These are phyloP conservation scores for Ambrosia hybrid DNA, from an alignment of 140 eudicot species.

Conservation along the genomic window DNA sequence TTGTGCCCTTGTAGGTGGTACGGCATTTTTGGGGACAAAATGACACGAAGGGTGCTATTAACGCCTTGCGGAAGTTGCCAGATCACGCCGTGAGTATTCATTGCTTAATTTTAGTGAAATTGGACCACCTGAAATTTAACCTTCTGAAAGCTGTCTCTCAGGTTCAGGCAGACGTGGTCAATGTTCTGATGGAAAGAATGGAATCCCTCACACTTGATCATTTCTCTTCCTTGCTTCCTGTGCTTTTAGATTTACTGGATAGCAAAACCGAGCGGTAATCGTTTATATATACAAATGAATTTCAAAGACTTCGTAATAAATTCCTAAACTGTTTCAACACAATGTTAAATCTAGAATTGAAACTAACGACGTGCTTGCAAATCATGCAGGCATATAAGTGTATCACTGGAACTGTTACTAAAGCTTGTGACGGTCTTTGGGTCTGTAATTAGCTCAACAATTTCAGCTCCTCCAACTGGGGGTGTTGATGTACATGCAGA, in stretches of 20 bases:
- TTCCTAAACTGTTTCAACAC: background rate
- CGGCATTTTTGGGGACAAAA: slow-evolving; percentile 86
- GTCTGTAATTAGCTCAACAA: slow-evolving; percentile 60
- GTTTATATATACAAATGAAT: background rate
- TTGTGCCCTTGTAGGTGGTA: slow-evolving; percentile 57
- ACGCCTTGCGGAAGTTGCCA: slow-evolving; percentile 72
- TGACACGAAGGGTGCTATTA: slow-evolving; percentile 78
- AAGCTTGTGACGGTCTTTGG: slow-evolving; percentile 94
- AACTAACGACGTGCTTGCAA: background rate
- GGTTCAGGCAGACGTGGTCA: slow-evolving; percentile 91
- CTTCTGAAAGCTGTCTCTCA: slow-evolving; percentile 25
- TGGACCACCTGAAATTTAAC: slow-evolving; percentile 1
- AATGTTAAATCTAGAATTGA: background rate
- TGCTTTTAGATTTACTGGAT: slow-evolving; percentile 73
- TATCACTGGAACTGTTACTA: slow-evolving; percentile 76
- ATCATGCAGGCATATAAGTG: slow-evolving; percentile 69
- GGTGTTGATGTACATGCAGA: slow-evolving; percentile 97
- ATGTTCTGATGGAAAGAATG: slow-evolving; percentile 66
- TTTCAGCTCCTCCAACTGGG: slow-evolving; percentile 83
- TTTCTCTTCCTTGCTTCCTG: slow-evolving; percentile 75
- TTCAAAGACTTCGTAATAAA: background rate
- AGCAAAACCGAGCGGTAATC: slow-evolving; percentile 83
- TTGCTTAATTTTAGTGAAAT: background rate
- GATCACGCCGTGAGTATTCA: slow-evolving; percentile 81
- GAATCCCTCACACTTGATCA: slow-evolving; percentile 77